Evolutionary conservation across 1,284 basidiomycete species (phyloP).

Genomic region (Ceratobasidium sp.): DNA sequence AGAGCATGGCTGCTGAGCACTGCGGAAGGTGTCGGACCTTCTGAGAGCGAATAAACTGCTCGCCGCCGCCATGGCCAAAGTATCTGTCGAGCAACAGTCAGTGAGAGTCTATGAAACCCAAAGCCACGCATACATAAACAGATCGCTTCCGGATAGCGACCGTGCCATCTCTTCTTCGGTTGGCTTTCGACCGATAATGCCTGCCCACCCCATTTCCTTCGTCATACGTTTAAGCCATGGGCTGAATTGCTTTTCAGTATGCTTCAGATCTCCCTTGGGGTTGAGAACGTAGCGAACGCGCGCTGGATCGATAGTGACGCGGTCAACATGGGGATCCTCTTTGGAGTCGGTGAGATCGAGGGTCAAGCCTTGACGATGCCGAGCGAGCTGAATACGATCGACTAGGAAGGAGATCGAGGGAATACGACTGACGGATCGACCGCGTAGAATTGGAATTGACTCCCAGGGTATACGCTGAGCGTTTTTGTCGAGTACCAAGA

Average conservation of each 20-base stretch:
- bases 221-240: conserved; percentile 76
- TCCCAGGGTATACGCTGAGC: conserved; percentile 95
- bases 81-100: conserved; percentile 62
- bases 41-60: conserved; percentile 90
- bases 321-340: conserved; percentile 49
- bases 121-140: conserved; percentile 83
- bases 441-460: conserved; percentile 85
- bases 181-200: conserved; percentile 76
- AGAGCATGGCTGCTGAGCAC: conserved; percentile 95
- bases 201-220: conserved; percentile 74
- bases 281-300: conserved; percentile 89
- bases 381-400: conserved; percentile 74
- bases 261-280: conserved; percentile 86
- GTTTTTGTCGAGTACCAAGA: conserved; percentile 91
- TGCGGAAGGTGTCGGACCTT: conserved; percentile 78
- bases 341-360: conserved; percentile 30
- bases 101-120: background rate
- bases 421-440: conserved; percentile 86
- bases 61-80: conserved; percentile 95
- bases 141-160: conserved; percentile 72
- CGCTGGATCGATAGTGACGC: conserved; percentile 64
- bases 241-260: conserved; percentile 84
- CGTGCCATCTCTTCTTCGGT: conserved; percentile 81
- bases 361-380: conserved; percentile 50
- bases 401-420: conserved; percentile 88